Evolutionary conservation across 345 rosid genomes (phyloP).

Genomic region (Psidium friedrichsthalianum): DNA sequence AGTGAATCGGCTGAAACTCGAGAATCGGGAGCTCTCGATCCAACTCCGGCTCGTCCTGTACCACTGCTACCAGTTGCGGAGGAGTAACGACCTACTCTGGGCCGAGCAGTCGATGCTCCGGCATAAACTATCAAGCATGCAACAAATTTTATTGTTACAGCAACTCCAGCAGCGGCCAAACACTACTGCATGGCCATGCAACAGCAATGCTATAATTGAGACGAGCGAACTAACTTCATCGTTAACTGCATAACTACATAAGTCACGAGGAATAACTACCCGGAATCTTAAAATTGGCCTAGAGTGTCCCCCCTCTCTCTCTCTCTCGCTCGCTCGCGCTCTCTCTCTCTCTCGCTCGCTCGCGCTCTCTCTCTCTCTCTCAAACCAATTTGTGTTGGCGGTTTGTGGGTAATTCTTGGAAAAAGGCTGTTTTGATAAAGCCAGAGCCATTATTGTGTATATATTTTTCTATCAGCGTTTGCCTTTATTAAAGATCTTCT

Average conservation of each 20-base stretch:
- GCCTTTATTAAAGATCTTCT: not conserved
- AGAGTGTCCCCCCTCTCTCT: not conserved
- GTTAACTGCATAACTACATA: conserved; percentile 22
- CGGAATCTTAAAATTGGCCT: not conserved
- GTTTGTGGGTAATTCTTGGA: not conserved
- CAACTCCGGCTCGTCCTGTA: conserved; percentile 37
- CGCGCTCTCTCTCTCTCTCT: not conserved
- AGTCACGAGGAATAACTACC: not conserved
- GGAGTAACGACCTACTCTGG: conserved; percentile 48
- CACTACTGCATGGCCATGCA: conserved; percentile 43
- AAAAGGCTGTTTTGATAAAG: conserved; percentile 1
- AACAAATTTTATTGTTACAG: conserved; percentile 32
- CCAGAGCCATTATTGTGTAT: not conserved
- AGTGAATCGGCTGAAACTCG: conserved; percentile 47
- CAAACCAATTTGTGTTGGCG: not conserved
- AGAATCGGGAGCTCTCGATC: conserved; percentile 50
- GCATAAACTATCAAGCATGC: conserved; percentile 37
- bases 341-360: not conserved
- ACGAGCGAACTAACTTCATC: conserved; percentile 34
- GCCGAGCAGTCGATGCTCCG: conserved; percentile 40
- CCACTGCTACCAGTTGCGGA: conserved; percentile 25
- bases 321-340: not conserved
- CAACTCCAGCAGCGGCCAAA: conserved; percentile 39
- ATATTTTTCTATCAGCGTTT: not conserved
- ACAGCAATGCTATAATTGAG: conserved; percentile 9